A percentile compares a stretch with the other conserved stretches of the same genome.
Evolutionary conservation across 1,284 basidiomycete genomes (phyloP).

Genomic region (Leccinum griseonigrum): DNA sequence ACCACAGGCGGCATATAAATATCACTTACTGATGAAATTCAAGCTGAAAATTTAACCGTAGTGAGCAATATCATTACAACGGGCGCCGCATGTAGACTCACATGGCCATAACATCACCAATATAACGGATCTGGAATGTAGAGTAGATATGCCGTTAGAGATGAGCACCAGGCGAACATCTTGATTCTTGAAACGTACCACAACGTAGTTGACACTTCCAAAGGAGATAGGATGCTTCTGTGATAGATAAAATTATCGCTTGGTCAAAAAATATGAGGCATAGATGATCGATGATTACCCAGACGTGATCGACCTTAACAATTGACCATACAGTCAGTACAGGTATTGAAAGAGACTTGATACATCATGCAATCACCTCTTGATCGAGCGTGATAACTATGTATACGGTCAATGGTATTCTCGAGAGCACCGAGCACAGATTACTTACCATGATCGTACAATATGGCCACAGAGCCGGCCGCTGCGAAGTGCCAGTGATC

Average conservation of each 20-base stretch:
- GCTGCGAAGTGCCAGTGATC: not conserved
- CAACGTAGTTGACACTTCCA: not conserved
- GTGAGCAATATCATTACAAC: not conserved
- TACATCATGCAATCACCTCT: constrained; percentile 8
- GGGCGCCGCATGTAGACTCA: not conserved
- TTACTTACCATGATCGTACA: constrained; percentile 9
- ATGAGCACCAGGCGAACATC: not conserved
- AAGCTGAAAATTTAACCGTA: not conserved
- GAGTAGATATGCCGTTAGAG: not conserved
- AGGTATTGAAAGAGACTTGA: not conserved
- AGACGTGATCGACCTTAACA: constrained; percentile 16
- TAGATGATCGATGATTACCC: not conserved
- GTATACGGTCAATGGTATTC: not conserved
- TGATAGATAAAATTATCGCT: not conserved
- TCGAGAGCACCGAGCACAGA: not conserved
- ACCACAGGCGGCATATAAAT: not conserved
- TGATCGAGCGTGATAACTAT: constrained; percentile 11
- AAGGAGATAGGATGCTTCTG: not conserved
- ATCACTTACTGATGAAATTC: not conserved
- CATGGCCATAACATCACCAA: not conserved
- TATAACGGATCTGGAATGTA: not conserved
- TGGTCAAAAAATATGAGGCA: not conserved
- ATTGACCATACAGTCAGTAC: not conserved
- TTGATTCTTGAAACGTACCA: not conserved
- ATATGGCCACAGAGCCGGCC: not conserved